Conservation (phyloP, 2,329 filamentous ascomycete species). For the Calonectria pauciramosa region DNA sequence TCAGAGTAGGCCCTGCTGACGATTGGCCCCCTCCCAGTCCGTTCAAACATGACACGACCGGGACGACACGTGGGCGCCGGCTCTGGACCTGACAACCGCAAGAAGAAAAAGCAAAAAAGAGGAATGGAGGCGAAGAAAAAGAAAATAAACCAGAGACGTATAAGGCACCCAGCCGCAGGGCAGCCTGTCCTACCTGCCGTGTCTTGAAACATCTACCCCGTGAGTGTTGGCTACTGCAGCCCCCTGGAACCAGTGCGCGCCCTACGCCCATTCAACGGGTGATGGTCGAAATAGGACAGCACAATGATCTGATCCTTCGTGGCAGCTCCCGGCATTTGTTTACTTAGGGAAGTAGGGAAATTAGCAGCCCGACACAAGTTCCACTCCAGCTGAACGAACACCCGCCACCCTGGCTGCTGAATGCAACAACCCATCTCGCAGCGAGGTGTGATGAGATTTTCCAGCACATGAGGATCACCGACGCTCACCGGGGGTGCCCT, state of each 20-base stretch:
- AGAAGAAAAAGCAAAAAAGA: conserved; percentile 25
- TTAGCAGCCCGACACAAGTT: conserved; percentile 10
- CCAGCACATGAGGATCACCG: conserved; percentile 18
- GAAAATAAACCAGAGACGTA: not conserved
- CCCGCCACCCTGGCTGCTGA: conserved; percentile 3
- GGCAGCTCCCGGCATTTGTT: not conserved
- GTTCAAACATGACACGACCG: conserved; percentile 19
- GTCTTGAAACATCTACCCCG: conserved; percentile 10
- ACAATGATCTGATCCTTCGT: conserved; percentile 18
- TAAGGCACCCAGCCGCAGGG: not conserved
- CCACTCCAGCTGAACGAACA: not conserved
- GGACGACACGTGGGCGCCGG: conserved; percentile 29
- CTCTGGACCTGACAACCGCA: conserved; percentile 15
- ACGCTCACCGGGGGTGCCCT: conserved; percentile 17
- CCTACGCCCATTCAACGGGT: conserved; percentile 8
- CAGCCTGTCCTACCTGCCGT: not conserved
- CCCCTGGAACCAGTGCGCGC: conserved; percentile 4
- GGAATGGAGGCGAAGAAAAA: not conserved
- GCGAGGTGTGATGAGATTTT: conserved; percentile 1
- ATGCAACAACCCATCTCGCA: conserved; percentile 18
- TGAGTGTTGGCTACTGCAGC: not conserved
- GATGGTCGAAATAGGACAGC: not conserved
- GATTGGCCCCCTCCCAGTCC: conserved; percentile 12
- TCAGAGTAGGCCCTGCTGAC: conserved; percentile 17
- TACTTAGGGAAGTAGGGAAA: conserved; percentile 13